A percentile compares a stretch with the other conserved stretches of the same genome.
phyloP scores from a whole-genome alignment of 495 filamentous ascomycete genomes.

The Talaromyces borbonicus region DNA sequence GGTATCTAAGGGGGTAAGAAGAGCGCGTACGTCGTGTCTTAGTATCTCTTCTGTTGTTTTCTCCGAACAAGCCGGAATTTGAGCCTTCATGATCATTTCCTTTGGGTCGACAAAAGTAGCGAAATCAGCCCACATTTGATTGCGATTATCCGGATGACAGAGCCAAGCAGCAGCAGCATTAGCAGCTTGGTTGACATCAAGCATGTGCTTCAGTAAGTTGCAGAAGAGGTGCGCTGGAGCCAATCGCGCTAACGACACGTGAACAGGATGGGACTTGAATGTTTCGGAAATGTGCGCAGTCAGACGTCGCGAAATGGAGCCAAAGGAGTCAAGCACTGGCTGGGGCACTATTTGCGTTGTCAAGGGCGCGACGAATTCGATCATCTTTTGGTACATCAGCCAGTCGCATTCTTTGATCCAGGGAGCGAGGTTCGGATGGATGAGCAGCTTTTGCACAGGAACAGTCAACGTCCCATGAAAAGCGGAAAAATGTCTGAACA shows the following conservation, averaged over 20 bases:
- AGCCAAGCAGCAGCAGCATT: constrained; percentile 40
- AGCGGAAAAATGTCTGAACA: constrained; percentile 89
- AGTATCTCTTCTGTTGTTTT: constrained; percentile 53
- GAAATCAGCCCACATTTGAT: constrained; percentile 91
- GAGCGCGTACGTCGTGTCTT: constrained; percentile 59
- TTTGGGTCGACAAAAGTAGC: constrained; percentile 64
- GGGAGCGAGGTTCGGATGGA: constrained; percentile 66
- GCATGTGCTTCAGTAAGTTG: constrained; percentile 68
- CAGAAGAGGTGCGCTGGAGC: constrained; percentile 85
- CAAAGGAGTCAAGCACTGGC: constrained; percentile 69
- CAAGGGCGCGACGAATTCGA: constrained; percentile 73
- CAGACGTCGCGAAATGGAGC: constrained; percentile 71
- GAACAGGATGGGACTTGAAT: constrained; percentile 69
- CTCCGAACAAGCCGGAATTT: constrained; percentile 33
- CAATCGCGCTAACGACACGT: constrained; percentile 77
- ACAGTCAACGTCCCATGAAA: constrained; percentile 94
- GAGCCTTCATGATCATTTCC: constrained; percentile 34
- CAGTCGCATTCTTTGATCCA: constrained; percentile 97
- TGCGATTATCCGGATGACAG: constrained; percentile 37
- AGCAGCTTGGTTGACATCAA: constrained; percentile 85
- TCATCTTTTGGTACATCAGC: constrained; percentile 93
- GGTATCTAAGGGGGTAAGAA: constrained; percentile 44
- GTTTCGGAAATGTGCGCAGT: constrained; percentile 65
- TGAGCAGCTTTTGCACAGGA: constrained; percentile 90
- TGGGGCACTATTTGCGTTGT: constrained; percentile 84